Base-by-base conservation (phyloP, 352 stramenopile species). In the Pythium dissimile region DNA sequence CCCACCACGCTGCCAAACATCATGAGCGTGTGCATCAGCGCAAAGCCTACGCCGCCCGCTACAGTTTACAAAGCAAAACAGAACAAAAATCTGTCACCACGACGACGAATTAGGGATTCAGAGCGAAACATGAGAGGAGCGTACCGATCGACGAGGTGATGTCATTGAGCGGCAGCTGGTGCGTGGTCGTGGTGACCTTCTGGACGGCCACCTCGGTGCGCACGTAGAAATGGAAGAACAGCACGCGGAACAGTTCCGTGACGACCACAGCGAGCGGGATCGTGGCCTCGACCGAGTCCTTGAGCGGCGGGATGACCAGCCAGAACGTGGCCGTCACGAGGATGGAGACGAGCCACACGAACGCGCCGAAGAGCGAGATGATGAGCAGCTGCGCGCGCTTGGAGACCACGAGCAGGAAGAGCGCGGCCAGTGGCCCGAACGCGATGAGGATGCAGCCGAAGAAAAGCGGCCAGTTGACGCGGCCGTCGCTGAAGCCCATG, bases 371-470 rank as follows among this genome's bases (percentile, higher is more conserved):
- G 24, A 94, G 76, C 39, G 82, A 64, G 45, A 94, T 59, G 69
- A 94, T 94, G 64, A 91, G 76, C 26, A 94, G 71, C 72, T 94
- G 85, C 51, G 85, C 85, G 53, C 85, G 80, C 48, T 88, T 81
- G 46, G 79, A 81, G 38, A 94, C 54, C 16, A 94, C 72, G 44
- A 87, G 60, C 61, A 94, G 88, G 70, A 92, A 92, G 54, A 94
- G 68, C 65, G 78, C 66, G 13, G 77, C 66, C 32, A 94, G 49
- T 16, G 85, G 83, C 4, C 80, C 83, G 55, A 92, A 92, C 20
- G 75, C 85, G 47, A 81, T 76, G 35, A 94, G 72, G 56, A 92
- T 84, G 64, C 78, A 92, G 46, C 85, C 85, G 59, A 89, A 88
- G 53, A 94, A 79, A 10, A 94, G 83, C 64, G 83, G 82, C 82